Conservation (phyloP, 2,329 filamentous ascomycete species). For the Neofusicoccum parvum region DNA sequence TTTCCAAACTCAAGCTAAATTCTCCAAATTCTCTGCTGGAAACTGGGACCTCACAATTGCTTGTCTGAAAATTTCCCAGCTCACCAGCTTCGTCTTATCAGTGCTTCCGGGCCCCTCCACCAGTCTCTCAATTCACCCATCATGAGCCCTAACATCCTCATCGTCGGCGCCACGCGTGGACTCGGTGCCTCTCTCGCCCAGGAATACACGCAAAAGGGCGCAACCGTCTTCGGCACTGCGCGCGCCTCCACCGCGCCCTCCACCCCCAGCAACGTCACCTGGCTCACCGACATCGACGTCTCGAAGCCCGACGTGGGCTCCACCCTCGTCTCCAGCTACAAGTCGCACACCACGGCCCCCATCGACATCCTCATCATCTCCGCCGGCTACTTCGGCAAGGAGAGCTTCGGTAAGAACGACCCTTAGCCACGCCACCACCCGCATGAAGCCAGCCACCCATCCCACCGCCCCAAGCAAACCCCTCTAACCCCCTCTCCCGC, state of each 20-base stretch:
- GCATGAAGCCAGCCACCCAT: no score
- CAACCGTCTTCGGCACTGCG: constrained; percentile 62
- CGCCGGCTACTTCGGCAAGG: constrained; percentile 69
- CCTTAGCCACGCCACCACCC: background rate
- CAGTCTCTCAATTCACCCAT: background rate
- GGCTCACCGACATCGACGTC: constrained; percentile 63
- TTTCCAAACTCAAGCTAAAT: no score
- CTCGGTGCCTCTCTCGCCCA: constrained; percentile 65
- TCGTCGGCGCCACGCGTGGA: constrained; percentile 70
- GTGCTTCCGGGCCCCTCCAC: background rate
- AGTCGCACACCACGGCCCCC: constrained; percentile 42
- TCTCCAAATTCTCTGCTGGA: no score
- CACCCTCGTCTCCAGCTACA: constrained; percentile 50
- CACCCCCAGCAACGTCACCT: constrained; percentile 49
- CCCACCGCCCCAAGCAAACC: background rate
- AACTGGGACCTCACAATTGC: no score
- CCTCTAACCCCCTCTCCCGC: constrained; percentile 47
- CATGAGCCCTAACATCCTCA: constrained; percentile 55
- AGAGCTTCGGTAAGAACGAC: constrained; percentile 35
- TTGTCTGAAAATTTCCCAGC: no score
- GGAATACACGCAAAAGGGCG: constrained; percentile 53
- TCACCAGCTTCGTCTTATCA: no score
- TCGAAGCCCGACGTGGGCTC: constrained; percentile 30
- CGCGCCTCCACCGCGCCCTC: constrained; percentile 52
- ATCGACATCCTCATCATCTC: constrained; percentile 61